Evolutionary conservation across 2,329 filamentous ascomycete genomes (phyloP).

Genomic region (Trichoderma semiorbis): DNA sequence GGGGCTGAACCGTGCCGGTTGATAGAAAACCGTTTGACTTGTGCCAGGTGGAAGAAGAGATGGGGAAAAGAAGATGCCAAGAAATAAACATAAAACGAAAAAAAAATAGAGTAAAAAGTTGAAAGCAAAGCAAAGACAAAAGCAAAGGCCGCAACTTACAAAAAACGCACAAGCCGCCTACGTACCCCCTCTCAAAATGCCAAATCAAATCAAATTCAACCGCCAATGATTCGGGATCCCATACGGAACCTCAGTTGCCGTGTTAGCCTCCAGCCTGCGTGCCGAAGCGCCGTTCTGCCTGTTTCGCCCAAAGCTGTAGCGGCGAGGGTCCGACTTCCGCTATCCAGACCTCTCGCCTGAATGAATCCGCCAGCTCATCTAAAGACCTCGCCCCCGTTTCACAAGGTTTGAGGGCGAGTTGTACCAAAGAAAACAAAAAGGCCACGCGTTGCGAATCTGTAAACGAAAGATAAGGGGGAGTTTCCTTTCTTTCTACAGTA

Average conservation of each 20-base stretch:
- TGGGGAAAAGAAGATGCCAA: too few relatives aligned
- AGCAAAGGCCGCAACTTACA: not conserved
- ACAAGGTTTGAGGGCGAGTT: not conserved
- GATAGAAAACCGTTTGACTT: too few relatives aligned
- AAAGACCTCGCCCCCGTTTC: not conserved
- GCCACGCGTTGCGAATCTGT: not conserved
- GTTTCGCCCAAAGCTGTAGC: not conserved
- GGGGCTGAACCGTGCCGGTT: not conserved
- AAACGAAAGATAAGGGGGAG: not conserved
- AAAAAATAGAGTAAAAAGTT: too few relatives aligned
- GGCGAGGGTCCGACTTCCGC: not conserved
- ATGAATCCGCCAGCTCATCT: not conserved
- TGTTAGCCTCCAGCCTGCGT: not conserved
- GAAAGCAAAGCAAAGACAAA: too few relatives aligned
- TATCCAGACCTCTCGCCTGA: not conserved
- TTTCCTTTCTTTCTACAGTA: not conserved
- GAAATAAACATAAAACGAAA: too few relatives aligned
- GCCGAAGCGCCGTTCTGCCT: constrained; percentile 1
- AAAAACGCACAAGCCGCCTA: not conserved
- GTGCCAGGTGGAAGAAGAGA: too few relatives aligned
- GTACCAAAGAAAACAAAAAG: not conserved
- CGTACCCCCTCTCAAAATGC: not conserved
- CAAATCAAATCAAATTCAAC: not conserved
- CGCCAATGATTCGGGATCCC: not conserved
- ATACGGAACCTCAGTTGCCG: not conserved